These are phyloP conservation scores for Citrus hindsii DNA, from an alignment of 345 rosid genomes.

Conservation along the genomic window DNA sequence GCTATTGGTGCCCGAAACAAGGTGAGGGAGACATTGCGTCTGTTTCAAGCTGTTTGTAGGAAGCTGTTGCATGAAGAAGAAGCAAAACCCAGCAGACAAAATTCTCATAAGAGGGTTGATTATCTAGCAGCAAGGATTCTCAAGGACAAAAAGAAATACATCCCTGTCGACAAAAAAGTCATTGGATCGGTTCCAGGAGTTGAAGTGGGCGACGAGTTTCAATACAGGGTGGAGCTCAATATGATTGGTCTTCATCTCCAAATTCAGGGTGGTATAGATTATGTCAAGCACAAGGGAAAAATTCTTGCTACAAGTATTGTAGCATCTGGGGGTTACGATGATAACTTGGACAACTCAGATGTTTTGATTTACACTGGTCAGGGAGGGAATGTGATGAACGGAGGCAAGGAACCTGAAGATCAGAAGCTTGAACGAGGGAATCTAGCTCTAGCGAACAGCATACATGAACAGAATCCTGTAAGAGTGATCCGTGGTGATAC, in stretches of 20 bases:
- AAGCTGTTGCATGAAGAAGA: conserved; percentile 76
- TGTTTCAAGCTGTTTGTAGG: conserved; percentile 63
- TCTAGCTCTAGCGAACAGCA: conserved; percentile 68
- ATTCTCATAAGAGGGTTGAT: conserved; percentile 48
- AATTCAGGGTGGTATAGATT: conserved; percentile 77
- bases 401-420: conserved; percentile 59
- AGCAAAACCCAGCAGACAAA: conserved; percentile 36
- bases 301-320: conserved; percentile 66
- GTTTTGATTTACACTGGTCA: conserved; percentile 68
- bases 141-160: conserved; percentile 41
- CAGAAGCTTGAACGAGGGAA: conserved; percentile 75
- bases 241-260: conserved; percentile 73
- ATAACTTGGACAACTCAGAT: conserved; percentile 55
- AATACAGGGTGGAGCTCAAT: conserved; percentile 67
- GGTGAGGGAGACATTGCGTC: conserved; percentile 78
- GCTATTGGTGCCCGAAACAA: conserved; percentile 40
- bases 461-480: conserved; percentile 37
- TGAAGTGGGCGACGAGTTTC: conserved; percentile 80
- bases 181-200: conserved; percentile 81
- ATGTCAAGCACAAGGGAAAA: conserved; percentile 29
- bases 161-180: conserved; percentile 40
- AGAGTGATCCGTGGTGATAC: conserved; percentile 77
- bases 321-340: conserved; percentile 70
- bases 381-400: conserved; percentile 65
- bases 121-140: conserved; percentile 54